Base-by-base conservation (phyloP, 108 stramenopile genomes). In the Discostella stelligeroides region DNA sequence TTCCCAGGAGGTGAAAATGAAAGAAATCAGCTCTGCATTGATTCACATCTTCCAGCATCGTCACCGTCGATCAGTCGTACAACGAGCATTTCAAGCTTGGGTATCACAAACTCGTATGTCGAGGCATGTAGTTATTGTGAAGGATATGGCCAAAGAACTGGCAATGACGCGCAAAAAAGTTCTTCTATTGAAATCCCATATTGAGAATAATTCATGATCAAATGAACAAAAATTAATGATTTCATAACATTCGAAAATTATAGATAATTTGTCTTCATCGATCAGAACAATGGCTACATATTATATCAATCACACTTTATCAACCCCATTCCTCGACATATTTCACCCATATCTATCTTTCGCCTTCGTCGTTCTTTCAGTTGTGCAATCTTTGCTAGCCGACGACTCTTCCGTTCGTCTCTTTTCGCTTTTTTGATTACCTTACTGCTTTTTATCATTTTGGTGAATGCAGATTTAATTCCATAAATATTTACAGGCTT, bases 71-170 rank as follows among this genome's bases (percentile, higher is more conserved):
- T 43, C 54, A 27, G 50, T 61, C n/a, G 12, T 51, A 34, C 46
- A 53, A 57, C 63, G 37, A 43, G 70, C 63, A 20, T 78, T 78
- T 27, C 61, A 63, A 15, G 48, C 41, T 37, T 70, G 76, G 68
- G 18, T 23, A 2, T 55, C 62, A 23, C 76, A 78, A 71, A 43
- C 76, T 13, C 54, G 49, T n/a, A 46, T 66, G 50, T 50, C 43
- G n/a, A 66, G 63, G 38, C 71, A 72, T 45, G 37, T 79, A 37
- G 42, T 49, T n/a, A 60, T 79, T 47, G 78, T 56, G 6, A 72
- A 72, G 61, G 60, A 72, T n/a, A 72, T 79, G 71, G 61, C 71
- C 42, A 72, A 51, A 47, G 78, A 79, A 48, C 78, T 79, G 14
- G 10, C 46, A 17, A 49, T 55, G 17, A 79, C 70, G 34, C 55